phyloP scores from a whole-genome alignment of 2,329 filamentous ascomycete genomes.

The Monilinia vaccinii-corymbosi region DNA sequence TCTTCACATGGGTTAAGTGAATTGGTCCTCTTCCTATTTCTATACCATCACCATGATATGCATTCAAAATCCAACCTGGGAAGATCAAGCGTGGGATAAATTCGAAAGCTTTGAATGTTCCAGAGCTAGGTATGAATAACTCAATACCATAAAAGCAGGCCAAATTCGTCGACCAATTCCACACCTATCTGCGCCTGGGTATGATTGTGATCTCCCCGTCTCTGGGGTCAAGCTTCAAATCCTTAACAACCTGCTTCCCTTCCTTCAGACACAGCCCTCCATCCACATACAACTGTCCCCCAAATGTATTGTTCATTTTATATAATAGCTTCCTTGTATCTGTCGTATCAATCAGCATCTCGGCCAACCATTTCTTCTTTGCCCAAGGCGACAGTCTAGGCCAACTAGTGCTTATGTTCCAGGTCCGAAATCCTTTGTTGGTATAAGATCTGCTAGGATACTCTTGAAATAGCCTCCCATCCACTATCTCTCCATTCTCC shows the following conservation, averaged over 20 bases:
- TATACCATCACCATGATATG: background rate
- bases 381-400: constrained; percentile 26
- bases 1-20: background rate
- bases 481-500: constrained; percentile 18
- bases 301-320: constrained; percentile 19
- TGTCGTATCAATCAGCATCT: constrained; percentile 25
- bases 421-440: background rate
- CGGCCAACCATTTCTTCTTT: constrained; percentile 25
- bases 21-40: background rate
- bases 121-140: background rate
- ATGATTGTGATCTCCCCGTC: constrained; percentile 25
- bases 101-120: background rate
- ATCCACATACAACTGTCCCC: constrained; percentile 23
- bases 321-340: constrained; percentile 18
- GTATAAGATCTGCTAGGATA: background rate
- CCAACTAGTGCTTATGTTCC: constrained; percentile 23
- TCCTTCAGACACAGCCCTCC: constrained; percentile 18
- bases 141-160: background rate
- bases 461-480: constrained; percentile 23
- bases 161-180: background rate
- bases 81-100: background rate
- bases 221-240: constrained; percentile 19
- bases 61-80: background rate
- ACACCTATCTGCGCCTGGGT: constrained; percentile 1
- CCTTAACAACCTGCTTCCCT: constrained; percentile 9